Evolutionary conservation across 805 yeast genomes (phyloP).

Genomic region (Saccharomycopsis fermentans): DNA sequence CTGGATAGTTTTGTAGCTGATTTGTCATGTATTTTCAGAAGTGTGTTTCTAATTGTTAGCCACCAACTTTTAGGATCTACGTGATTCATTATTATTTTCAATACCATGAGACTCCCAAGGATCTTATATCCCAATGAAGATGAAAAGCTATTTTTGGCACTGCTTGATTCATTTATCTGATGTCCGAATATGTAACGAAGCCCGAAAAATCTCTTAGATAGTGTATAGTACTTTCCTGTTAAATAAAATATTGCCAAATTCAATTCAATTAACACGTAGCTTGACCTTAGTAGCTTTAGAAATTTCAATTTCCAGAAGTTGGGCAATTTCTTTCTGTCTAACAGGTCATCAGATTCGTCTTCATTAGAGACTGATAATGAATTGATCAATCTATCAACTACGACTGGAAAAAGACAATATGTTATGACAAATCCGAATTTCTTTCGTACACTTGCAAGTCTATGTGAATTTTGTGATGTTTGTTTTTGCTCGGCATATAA

Average conservation of each 20-base stretch:
- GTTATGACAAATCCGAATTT: conserved; percentile 50
- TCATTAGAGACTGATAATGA: not conserved
- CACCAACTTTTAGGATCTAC: not conserved
- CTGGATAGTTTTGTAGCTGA: not conserved
- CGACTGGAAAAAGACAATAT: conserved; percentile 55
- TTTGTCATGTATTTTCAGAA: not conserved
- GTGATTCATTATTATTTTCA: conserved; percentile 2
- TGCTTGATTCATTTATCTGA: conserved; percentile 30
- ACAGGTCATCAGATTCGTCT: conserved; percentile 10
- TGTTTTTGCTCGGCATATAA: conserved; percentile 38
- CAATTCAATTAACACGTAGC: conserved; percentile 45
- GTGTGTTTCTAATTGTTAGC: not conserved
- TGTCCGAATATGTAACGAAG: conserved; percentile 71
- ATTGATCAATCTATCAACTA: conserved; percentile 26
- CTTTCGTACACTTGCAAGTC: conserved; percentile 36
- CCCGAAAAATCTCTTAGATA: conserved; percentile 70
- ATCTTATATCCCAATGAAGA: conserved; percentile 42
- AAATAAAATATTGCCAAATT: conserved; percentile 80
- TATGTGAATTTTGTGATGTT: not conserved
- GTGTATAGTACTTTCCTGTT: conserved; percentile 68
- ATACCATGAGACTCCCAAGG: conserved; percentile 31
- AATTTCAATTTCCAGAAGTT: conserved; percentile 12
- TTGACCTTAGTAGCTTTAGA: not conserved
- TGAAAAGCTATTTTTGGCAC: conserved; percentile 22
- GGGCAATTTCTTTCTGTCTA: not conserved